Conservation (phyloP, 1,139 yeast genomes). For the Sugiyamaella japonica region DNA sequence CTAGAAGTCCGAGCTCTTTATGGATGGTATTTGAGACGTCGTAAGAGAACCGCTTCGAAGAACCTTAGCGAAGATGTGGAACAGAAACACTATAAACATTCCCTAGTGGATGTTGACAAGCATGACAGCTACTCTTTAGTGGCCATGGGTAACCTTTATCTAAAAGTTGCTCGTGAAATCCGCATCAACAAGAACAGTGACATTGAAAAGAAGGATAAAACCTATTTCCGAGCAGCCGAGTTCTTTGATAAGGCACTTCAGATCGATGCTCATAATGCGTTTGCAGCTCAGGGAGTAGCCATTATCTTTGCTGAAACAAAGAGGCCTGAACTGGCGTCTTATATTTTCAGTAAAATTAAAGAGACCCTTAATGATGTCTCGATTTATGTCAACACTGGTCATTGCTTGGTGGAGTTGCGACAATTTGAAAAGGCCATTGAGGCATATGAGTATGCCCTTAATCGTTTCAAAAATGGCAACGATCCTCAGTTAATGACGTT, state of each 20-base stretch:
- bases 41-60: conserved; percentile 37
- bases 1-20: conserved; percentile 86
- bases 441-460: conserved; percentile 76
- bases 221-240: conserved; percentile 85
- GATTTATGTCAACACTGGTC: conserved; percentile 83
- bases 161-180: conserved; percentile 76
- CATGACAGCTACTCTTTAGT: conserved; percentile 89
- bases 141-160: conserved; percentile 85
- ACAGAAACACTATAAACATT: conserved; percentile 78
- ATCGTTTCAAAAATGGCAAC: conserved; percentile 60
- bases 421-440: conserved; percentile 88
- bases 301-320: conserved; percentile 88
- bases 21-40: conserved; percentile 80
- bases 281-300: conserved; percentile 98
- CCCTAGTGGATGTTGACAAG: conserved; percentile 71
- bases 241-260: conserved; percentile 84
- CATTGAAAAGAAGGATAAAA: conserved; percentile 67
- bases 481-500: conserved; percentile 68
- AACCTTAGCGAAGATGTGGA: conserved; percentile 58
- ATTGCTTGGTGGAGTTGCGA: conserved; percentile 77
- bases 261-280: conserved; percentile 81
- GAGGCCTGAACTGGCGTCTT: conserved; percentile 73
- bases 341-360: conserved; percentile 82
- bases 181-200: conserved; percentile 56
- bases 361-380: conserved; percentile 86